These are phyloP conservation scores for Prunus kanzakura DNA, from an alignment of 306 rosid species.

Conservation along the genomic window DNA sequence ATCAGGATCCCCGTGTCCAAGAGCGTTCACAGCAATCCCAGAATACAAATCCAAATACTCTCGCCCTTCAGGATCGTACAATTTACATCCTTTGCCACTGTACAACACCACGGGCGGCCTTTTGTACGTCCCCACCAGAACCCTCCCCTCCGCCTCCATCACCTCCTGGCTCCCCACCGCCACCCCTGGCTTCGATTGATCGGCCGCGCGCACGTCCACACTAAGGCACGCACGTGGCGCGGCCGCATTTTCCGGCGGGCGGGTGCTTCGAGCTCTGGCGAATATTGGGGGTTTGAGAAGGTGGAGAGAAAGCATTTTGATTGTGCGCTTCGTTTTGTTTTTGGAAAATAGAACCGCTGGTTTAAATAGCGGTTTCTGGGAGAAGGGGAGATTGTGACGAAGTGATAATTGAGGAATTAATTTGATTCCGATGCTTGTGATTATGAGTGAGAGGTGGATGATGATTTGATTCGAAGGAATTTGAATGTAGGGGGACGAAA, in stretches of 20 bases:
- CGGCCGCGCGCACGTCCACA: background rate
- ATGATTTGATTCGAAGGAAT: too few species aligned
- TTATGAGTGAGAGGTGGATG: too few species aligned
- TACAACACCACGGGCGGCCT: background rate
- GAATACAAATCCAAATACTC: constrained; percentile 13
- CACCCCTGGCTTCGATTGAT: background rate
- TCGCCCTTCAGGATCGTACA: constrained; percentile 10
- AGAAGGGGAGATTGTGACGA: background rate
- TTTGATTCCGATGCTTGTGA: background rate
- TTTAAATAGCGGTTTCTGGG: background rate
- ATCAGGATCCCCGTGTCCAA: constrained; percentile 11
- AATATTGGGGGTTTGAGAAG: background rate
- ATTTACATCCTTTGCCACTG: constrained; percentile 18
- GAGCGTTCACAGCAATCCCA: constrained; percentile 15
- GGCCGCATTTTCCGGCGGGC: too few species aligned
- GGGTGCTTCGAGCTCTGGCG: background rate
- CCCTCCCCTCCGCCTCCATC: constrained; percentile 13
- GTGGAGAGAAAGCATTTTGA: constrained; percentile 4
- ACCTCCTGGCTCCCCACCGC: constrained; percentile 11
- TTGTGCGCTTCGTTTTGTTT: background rate
- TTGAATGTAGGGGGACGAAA: background rate
- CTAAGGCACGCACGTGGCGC: background rate
- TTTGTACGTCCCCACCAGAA: constrained; percentile 10
- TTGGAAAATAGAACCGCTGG: background rate
- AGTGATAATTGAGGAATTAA: background rate